Conservation (phyloP, 495 filamentous ascomycete species). For the Xylaria intraflava region DNA sequence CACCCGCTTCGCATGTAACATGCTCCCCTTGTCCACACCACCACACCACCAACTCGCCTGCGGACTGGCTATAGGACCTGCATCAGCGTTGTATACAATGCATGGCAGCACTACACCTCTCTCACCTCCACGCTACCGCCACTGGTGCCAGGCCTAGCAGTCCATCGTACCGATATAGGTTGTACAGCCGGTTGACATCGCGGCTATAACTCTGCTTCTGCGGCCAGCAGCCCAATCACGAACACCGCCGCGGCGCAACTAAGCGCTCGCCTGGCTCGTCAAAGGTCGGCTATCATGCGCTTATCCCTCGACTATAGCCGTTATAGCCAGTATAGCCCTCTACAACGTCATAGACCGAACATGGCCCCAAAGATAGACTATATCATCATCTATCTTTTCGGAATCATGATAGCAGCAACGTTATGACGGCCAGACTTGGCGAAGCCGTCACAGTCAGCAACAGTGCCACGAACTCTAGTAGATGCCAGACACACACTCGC, state of each 20-base stretch:
- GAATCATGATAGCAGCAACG: too few relatives aligned
- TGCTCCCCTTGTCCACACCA: neutral
- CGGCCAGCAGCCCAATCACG: slow-evolving; percentile 1
- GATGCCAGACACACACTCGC: neutral
- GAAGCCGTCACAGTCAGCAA: neutral
- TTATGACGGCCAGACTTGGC: neutral
- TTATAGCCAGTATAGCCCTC: slow-evolving; percentile 8
- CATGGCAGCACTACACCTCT: neutral
- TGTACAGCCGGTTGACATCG: slow-evolving; percentile 10
- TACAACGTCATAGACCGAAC: neutral
- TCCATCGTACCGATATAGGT: slow-evolving; percentile 7
- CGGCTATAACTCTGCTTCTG: slow-evolving; percentile 6
- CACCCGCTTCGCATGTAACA: neutral
- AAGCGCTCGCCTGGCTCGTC: neutral
- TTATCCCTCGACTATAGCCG: neutral
- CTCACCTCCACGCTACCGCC: neutral
- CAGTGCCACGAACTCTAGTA: too few relatives aligned
- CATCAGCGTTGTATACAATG: neutral
- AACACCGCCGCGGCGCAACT: slow-evolving; percentile 4
- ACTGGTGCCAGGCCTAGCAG: neutral
- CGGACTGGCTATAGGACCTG: neutral
- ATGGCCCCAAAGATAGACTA: neutral
- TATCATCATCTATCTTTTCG: neutral
- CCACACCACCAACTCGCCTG: neutral
- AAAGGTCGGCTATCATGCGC: neutral